Evolutionary conservation across 2,329 filamentous ascomycete genomes (phyloP), one percentile per base, ranked within the genome.

Genomic region (Xylaria sp.): DNA sequence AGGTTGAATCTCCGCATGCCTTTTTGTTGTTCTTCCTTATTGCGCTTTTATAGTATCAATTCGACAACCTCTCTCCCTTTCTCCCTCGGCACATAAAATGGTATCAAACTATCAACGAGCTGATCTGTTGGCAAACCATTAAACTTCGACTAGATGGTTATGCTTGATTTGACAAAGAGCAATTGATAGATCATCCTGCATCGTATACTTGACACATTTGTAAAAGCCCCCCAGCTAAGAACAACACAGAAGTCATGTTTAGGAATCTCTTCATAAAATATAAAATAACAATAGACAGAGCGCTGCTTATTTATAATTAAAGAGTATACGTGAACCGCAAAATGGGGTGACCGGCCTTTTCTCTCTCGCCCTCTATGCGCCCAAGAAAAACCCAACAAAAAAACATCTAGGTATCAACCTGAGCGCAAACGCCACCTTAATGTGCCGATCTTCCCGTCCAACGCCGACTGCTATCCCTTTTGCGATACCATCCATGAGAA

Each of bases 281-380:
- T 8, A 55, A 43, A 20, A 23, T 54, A 58, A 55, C 25, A 62
- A 62, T 58, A n/a, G 48, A 57, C 56, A 51, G 55, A 61, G 60
- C 56, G 66, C 56, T 68, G 41, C 43, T 55, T 55, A 68, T 49
- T 25, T 68, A 65, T 68, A 51, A 68, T 68, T 68, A 68, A 62
- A 68, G n/a, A 57, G 56, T 65, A 65, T 68, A 56, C 43, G 48
- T 28, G 33, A 46, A 62, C 36, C 28, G 4, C 51, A 54, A 20
- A 65, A 54, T 31, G 15, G 18, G 49, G 1, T 39, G 31, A 52
- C 55, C 46, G 20, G 13, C 55, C 33, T 25, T 31, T 31, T 36
- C 36, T 28, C 56, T 39, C 36, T n/a, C n/a, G n/a, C 36, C 23
- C 43, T 51, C 46, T 31, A n/a, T 28, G 5, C n/a, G 46, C 33